Conservation (phyloP, 2,329 filamentous ascomycete genomes). For the Pestalotiopsis sp. region DNA sequence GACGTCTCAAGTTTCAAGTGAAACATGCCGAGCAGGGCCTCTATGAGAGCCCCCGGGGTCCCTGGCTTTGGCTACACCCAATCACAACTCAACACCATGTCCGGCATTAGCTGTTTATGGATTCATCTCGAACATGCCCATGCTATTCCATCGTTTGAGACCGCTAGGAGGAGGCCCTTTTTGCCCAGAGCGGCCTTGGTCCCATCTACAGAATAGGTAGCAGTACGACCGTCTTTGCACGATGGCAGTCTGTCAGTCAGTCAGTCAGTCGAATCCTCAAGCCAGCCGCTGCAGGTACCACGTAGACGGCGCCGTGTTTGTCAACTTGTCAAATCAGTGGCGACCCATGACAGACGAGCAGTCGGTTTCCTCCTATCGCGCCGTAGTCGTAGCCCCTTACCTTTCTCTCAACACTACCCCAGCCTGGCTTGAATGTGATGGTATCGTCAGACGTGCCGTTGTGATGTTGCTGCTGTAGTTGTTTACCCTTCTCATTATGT, state of each 20-base stretch:
- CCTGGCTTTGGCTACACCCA: slow-evolving; percentile 11
- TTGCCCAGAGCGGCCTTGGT: neutral
- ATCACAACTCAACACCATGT: slow-evolving; percentile 3
- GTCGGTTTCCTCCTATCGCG: neutral
- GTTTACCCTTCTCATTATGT: slow-evolving; percentile 19
- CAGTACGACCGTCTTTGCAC: neutral
- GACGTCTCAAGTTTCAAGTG: slow-evolving; percentile 11
- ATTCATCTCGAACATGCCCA: slow-evolving; percentile 15
- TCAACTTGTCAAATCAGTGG: neutral
- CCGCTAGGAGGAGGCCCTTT: neutral
- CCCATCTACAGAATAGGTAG: neutral
- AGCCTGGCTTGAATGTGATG: neutral
- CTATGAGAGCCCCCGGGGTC: neutral
- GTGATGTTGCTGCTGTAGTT: slow-evolving; percentile 3
- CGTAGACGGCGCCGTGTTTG: neutral
- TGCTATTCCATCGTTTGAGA: slow-evolving; percentile 13
- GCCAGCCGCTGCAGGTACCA: neutral
- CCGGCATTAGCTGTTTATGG: slow-evolving; percentile 5
- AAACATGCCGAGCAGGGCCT: slow-evolving; percentile 10
- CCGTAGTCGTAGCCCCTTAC: neutral
- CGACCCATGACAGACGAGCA: neutral
- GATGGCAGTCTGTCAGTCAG: neutral
- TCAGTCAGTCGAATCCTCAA: neutral
- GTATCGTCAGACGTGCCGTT: slow-evolving; percentile 7
- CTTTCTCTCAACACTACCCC: slow-evolving; percentile 6